A percentile compares a stretch with the other conserved stretches of the same genome.
phyloP scores from a whole-genome alignment of 1,284 basidiomycete species.

The Sporisorium sorghi region DNA sequence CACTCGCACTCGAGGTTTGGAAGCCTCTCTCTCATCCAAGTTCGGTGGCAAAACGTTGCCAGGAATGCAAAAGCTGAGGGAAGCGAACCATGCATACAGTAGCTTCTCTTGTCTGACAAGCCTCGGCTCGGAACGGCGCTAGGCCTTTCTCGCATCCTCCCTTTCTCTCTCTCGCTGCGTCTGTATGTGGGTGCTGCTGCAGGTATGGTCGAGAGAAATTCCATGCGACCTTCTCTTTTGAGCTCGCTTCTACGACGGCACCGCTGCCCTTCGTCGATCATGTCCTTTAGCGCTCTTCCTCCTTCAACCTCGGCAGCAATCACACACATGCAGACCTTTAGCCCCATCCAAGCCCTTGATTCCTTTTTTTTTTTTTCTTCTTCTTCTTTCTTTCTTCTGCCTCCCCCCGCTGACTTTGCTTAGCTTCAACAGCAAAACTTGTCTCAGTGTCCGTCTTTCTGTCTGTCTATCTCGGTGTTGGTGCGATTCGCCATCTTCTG shows the following conservation, averaged over 20 bases:
- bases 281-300: slow-evolving; percentile 12
- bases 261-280: slow-evolving; percentile 14
- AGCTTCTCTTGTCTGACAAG: no score
- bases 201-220: neutral
- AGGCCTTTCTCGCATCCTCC: neutral
- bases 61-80: neutral
- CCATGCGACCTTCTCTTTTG: no score
- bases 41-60: no score
- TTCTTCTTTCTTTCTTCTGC: no score
- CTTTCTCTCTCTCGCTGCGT: neutral
- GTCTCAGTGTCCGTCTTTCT: slow-evolving; percentile 8
- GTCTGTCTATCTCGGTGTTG: neutral
- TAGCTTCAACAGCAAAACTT: no score
- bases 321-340: no score
- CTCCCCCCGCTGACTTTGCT: slow-evolving; percentile 10
- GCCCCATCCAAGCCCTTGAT: no score
- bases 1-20: no score
- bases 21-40: no score
- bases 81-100: neutral
- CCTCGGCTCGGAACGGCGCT: neutral
- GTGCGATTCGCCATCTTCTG: neutral
- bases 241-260: slow-evolving; percentile 9
- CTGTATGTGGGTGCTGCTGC: neutral
- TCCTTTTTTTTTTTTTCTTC: no score
- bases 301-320: no score